Base-by-base conservation (phyloP, 2,329 filamentous ascomycete species). In the Akanthomyces lecanii region DNA sequence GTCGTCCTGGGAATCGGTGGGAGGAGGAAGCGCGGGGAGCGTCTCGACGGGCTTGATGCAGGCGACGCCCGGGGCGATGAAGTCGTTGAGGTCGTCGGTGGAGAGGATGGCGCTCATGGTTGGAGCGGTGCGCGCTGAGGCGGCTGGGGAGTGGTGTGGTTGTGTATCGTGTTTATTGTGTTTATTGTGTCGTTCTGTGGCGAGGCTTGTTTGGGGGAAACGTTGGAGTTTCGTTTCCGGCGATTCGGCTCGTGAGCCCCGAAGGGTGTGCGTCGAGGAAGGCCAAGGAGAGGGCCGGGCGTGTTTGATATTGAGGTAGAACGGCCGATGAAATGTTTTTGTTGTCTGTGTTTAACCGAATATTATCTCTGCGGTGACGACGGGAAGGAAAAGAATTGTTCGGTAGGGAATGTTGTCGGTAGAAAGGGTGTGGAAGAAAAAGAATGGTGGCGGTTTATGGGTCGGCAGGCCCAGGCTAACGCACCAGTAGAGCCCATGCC, bases 21-120 rank as follows among this genome's bases (percentile, higher is more conserved):
- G 73, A 68, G 67, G 84, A 81, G 25, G 52, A 6, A 28, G 44
- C 42, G 82, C 77, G 2, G 95, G 94, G 16, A 99, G 85, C 2
- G 92, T 96, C 76, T 99, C 95, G 73, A 99, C 84, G 33, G 95
- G 95, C 73, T 99, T 98, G 77, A 99, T 98, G 78, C 95, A 99
- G 66, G 95, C 95, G 72, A 99, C 93, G 66, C 94, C 93, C 16
- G 95, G 95, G 63, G 91, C 95, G 74, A 99, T 99, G 79, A 99
- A 99, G 82, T 99, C 95, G 81, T 99, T 99, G 65, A 99, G 83
- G 75, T 97, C 93, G 80, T 99, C 94, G 71, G 90, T 89, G 63
- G 93, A 98, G 71, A 99, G 89, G 71, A 99, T 99, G 66, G 95
- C 95, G 74, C 92, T 97, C 95, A 99, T 99, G 66, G 75, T 81